phyloP scores from a whole-genome alignment of 495 filamentous ascomycete genomes.

The Aspergillus heteromorphus region DNA sequence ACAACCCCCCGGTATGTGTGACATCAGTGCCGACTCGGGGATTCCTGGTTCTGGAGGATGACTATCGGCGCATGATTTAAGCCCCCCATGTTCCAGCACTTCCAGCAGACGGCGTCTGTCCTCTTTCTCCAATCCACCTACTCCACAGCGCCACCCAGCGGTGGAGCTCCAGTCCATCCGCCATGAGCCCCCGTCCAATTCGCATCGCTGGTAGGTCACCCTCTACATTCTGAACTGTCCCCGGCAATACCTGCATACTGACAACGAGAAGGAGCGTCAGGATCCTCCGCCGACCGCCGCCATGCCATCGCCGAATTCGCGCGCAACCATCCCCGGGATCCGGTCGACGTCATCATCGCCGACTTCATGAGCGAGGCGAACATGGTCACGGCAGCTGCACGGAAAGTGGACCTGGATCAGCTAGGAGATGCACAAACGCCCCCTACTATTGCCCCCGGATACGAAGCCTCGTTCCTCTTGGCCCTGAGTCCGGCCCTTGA shows the following conservation, averaged over 20 bases:
- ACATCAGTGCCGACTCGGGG: too few relatives aligned
- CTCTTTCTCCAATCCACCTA: too few relatives aligned
- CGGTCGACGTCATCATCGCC: slow-evolving; percentile 51
- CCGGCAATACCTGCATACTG: neutral
- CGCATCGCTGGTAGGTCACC: slow-evolving; percentile 18
- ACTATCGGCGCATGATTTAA: too few relatives aligned
- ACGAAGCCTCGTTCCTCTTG: slow-evolving; percentile 50
- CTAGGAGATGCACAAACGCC: neutral
- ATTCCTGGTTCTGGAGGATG: too few relatives aligned
- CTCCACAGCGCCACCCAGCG: too few relatives aligned
- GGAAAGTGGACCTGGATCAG: slow-evolving; percentile 32
- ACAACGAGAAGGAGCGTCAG: slow-evolving; percentile 35
- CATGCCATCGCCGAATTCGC: slow-evolving; percentile 51
- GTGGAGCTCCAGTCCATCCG: neutral
- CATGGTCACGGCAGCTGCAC: slow-evolving; percentile 42
- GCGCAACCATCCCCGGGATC: slow-evolving; percentile 40
- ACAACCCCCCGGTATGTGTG: too few relatives aligned
- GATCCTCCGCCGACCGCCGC: slow-evolving; percentile 52
- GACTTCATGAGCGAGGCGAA: slow-evolving; percentile 56
- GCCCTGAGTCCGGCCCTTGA: slow-evolving; percentile 47
- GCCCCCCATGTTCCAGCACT: too few relatives aligned
- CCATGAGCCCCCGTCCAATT: slow-evolving; percentile 18
- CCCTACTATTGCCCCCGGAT: slow-evolving; percentile 26
- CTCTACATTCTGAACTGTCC: neutral
- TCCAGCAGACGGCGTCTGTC: too few relatives aligned